A percentile compares a stretch with the other conserved stretches of the same genome.
These are phyloP conservation scores for Botrytis byssoidea DNA, from an alignment of 2,329 filamentous ascomycete species.

Conservation along the genomic window DNA sequence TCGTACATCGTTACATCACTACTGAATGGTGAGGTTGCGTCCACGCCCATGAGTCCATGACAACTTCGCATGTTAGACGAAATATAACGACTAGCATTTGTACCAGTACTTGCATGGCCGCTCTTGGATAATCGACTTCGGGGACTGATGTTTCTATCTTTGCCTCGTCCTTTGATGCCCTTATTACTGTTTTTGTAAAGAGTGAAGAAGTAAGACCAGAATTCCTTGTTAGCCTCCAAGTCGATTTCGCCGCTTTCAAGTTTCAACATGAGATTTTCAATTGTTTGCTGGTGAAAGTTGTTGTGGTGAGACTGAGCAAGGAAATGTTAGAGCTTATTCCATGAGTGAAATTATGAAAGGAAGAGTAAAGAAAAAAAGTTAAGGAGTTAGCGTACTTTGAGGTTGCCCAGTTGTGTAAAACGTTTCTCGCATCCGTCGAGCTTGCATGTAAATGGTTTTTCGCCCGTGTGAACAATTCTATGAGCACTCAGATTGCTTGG, in stretches of 20 bases:
- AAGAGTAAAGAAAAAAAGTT: not conserved
- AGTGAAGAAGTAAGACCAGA: slow-evolving; percentile 79
- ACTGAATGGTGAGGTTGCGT: not conserved
- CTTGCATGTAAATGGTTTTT: slow-evolving; percentile 52
- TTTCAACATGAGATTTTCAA: slow-evolving; percentile 66
- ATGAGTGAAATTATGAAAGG: not conserved
- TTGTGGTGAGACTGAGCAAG: not conserved
- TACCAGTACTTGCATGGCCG: not conserved
- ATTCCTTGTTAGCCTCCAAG: slow-evolving; percentile 65
- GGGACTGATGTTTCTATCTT: slow-evolving; percentile 65
- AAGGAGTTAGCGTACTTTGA: slow-evolving; percentile 60
- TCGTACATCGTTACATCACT: slow-evolving; percentile 10
- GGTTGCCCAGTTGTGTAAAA: slow-evolving; percentile 88
- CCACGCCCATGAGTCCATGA: slow-evolving; percentile 26
- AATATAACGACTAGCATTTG: slow-evolving; percentile 6
- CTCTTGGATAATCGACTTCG: slow-evolving; percentile 10
- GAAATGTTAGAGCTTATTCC: not conserved
- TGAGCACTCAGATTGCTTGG: slow-evolving; percentile 8
- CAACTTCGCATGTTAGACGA: slow-evolving; percentile 22
- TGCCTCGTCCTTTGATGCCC: slow-evolving; percentile 93
- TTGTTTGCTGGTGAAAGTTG: slow-evolving; percentile 78
- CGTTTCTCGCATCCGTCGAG: slow-evolving; percentile 70
- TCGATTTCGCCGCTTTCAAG: slow-evolving; percentile 62
- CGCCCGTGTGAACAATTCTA: slow-evolving; percentile 25
- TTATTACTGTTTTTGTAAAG: slow-evolving; percentile 99